Evolutionary conservation across 345 rosid genomes (phyloP), one percentile per base, ranked within the genome.

Genomic region (Euphorbia lathyris): DNA sequence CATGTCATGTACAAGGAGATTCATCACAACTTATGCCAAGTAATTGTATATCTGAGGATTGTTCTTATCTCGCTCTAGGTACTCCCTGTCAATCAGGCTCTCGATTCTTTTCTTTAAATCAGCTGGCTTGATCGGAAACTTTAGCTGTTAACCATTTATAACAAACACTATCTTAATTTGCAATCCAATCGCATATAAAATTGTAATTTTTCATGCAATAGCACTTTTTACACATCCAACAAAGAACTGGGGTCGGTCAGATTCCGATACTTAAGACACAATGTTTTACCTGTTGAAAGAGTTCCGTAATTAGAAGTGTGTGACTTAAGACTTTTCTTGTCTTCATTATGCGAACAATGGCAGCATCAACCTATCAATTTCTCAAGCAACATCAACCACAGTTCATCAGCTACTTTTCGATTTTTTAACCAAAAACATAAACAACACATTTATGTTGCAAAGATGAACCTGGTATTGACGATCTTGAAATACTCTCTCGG

Each of bases 31-130:
- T 62, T 78, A 90, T 13, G 98, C 99, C 72, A 95, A 81, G 86
- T 95, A 95, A 78, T 92, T 95, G 86, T 95, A 95, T 77, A 95
- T 85, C 75, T 92, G 99, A 32, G 97, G 97, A 80, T 95, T 95
- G 89, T 71, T 95, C 86, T 90, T 92, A 87, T 95, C 99, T 73
- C 99, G 82, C 88, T 95, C 99, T 79, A 95, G 82, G 87, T 95
- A 95, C 78, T 95, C 99, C 78, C 99, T 71, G 77, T 95, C 99
- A 8, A 95, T 95, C 40, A 95, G 86, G 78, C 97, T 88, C 77
- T 92, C 99, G 26, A 95, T 92, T 74, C 99, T 87, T 80, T 95
- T 95, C 97, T 95, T 95, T 86, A 95, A 77, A 81, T 95, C 99
- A 7, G 91, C 89, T 2, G 98, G 97, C 83, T 95, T 95, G 65